Evolutionary conservation across 2,329 filamentous ascomycete species (phyloP), one percentile per base, ranked within the genome.

Genomic region (Elsinoe australis): DNA sequence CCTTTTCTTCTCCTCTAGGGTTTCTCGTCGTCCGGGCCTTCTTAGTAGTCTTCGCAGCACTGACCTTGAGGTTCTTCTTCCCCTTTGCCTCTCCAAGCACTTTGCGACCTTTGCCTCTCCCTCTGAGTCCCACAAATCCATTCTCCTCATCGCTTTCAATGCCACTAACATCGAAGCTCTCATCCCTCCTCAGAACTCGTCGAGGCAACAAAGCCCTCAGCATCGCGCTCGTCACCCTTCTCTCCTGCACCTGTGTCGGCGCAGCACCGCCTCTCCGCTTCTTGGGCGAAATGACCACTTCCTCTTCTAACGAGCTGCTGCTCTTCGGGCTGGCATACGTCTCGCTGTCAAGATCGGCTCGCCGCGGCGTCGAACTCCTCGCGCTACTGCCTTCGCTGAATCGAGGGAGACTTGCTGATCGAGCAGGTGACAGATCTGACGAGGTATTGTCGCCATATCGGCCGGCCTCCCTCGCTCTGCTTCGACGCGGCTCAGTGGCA

Each of bases 271-370:
- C 33, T 39, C 45, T 49, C 24, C 26, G 35, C 36, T 29, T 44
- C 34, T 42, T 34, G 12, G 52, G 47, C 26, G 50, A n/a, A n/a
- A 47, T 5, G 36, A 31, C 26, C 6, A 44, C 39, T 28, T 32
- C 39, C 14, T 44, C 39, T 2, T 12, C 24, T 9, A 44, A 7
- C 28, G 53, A 52, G 31, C 51, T 53, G 28, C 49, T 51, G 36
- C 51, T 53, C 29, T 48, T 33, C 4, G 53, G 53, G 3, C 51
- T 48, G 14, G 53, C 53, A n/a, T 49, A 51, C 6, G 34, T 38
- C 15, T 48, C 45, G 31, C 31, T 36, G 33, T 48, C 45, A 9
- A 39, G 34, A 19, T 48, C 45, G 3, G 15, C 24, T 15, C 34
- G 19, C 14, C 45, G 32, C 14, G 45, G 45, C 12, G 45, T 39